phyloP scores from a whole-genome alignment of 192 early-diverging fungal species.

The Backusella circina region DNA sequence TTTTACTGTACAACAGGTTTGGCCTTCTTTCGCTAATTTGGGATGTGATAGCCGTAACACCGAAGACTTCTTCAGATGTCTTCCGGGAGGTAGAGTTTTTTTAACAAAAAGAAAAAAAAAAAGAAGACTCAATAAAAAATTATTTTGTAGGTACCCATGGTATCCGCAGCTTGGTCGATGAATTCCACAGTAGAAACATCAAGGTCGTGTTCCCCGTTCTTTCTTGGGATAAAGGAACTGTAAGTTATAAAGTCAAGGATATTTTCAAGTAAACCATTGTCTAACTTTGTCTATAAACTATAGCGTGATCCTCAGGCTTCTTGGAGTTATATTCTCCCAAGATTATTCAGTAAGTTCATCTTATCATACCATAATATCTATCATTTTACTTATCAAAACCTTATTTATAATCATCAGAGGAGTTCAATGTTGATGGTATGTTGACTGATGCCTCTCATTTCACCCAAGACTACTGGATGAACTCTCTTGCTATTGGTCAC shows the following conservation, averaged over 20 bases:
- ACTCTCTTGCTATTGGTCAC: conserved; percentile 20
- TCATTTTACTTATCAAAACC: background rate
- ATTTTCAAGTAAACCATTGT: background rate
- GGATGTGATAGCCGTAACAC: conserved; percentile 27
- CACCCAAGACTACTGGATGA: conserved; percentile 20
- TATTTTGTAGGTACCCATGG: conserved; percentile 7
- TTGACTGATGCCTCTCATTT: conserved; percentile 9
- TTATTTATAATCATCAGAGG: conserved; percentile 1
- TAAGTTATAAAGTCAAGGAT: conserved; percentile 4
- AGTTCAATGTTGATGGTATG: conserved; percentile 25
- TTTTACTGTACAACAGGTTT: conserved; percentile 7
- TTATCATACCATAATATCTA: background rate
- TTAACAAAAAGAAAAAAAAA: background rate
- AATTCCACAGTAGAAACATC: conserved; percentile 7
- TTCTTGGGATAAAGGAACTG: conserved; percentile 19
- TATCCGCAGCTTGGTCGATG: conserved; percentile 8
- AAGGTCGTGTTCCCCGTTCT: conserved; percentile 14
- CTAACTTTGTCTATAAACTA: background rate
- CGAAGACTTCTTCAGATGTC: conserved; percentile 19
- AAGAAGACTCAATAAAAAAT: background rate
- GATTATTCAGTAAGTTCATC: conserved; percentile 16
- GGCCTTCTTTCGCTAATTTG: conserved; percentile 13
- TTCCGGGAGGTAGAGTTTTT: conserved; percentile 14
- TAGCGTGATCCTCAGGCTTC: conserved; percentile 20
- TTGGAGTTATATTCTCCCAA: conserved; percentile 22